Conservation (phyloP, 371 early-diverging fungal genomes). For the Mortierella sp. region DNA sequence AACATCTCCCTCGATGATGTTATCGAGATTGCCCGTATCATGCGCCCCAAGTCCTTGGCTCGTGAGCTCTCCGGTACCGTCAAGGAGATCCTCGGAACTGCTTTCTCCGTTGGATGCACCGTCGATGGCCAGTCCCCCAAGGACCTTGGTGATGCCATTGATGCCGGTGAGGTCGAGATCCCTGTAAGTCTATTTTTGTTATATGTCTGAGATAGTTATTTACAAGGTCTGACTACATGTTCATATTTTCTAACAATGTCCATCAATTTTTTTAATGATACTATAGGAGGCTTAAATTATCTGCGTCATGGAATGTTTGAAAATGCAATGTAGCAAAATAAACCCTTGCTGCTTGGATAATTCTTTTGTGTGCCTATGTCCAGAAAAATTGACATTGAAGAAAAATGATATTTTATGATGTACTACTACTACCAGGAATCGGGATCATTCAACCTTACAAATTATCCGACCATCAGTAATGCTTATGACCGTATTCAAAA, state of each 20-base stretch:
- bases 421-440: no score
- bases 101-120: slow-evolving; percentile 97
- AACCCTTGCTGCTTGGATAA: neutral
- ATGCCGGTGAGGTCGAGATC: slow-evolving; percentile 88
- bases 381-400: neutral
- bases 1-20: slow-evolving; percentile 94
- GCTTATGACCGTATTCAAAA: no score
- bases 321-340: slow-evolving; percentile 6
- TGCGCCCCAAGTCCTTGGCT: slow-evolving; percentile 90
- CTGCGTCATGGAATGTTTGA: slow-evolving; percentile 7
- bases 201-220: no score
- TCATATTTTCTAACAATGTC: neutral
- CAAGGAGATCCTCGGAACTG: slow-evolving; percentile 99
- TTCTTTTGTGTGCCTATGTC: neutral
- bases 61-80: slow-evolving; percentile 93
- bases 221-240: no score
- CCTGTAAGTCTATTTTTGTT: slow-evolving; percentile 76
- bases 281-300: slow-evolving; percentile 13
- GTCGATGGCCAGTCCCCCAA: slow-evolving; percentile 94
- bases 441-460: neutral
- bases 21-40: slow-evolving; percentile 97
- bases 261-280: neutral
- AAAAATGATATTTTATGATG: neutral
- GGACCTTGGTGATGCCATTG: slow-evolving; percentile 81
- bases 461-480: no score